Percentiles rank a stretch among this genome's conserved stretches.
Conservation (phyloP, 2,329 filamentous ascomycete genomes). For the Trichoderma breve region DNA sequence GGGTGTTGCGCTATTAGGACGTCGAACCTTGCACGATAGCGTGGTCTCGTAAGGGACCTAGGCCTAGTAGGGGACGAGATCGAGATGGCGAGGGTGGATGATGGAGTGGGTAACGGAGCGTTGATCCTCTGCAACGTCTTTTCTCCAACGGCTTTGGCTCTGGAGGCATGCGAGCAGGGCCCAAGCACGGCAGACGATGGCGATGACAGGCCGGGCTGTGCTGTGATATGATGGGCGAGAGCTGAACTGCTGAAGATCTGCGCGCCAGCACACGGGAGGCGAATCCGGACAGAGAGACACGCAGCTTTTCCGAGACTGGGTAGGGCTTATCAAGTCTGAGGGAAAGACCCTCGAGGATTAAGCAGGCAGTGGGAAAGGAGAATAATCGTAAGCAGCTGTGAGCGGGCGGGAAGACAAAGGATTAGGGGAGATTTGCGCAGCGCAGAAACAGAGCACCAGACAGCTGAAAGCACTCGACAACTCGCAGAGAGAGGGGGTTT, state of each 20-base stretch:
- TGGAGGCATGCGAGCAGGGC: slow-evolving; percentile 10
- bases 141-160: background rate
- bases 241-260: background rate
- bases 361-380: background rate
- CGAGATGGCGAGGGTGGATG: slow-evolving; percentile 20
- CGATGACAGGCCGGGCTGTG: background rate
- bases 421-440: background rate
- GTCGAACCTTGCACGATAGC: background rate
- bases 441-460: background rate
- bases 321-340: background rate
- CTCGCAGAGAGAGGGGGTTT: background rate
- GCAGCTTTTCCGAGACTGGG: background rate
- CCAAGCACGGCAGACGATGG: background rate
- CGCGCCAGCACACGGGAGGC: background rate
- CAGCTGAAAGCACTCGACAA: background rate
- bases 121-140: slow-evolving; percentile 10
- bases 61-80: slow-evolving; percentile 16
- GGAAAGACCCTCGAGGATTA: background rate
- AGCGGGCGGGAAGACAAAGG: background rate
- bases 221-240: background rate
- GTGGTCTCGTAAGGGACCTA: background rate
- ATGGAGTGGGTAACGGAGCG: slow-evolving; percentile 13
- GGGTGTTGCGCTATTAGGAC: background rate
- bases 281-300: background rate
- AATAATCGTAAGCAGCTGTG: background rate